These are phyloP conservation scores for Aspergillus puulaauensis DNA, from an alignment of 2,329 filamentous ascomycete species.

Conservation along the genomic window DNA sequence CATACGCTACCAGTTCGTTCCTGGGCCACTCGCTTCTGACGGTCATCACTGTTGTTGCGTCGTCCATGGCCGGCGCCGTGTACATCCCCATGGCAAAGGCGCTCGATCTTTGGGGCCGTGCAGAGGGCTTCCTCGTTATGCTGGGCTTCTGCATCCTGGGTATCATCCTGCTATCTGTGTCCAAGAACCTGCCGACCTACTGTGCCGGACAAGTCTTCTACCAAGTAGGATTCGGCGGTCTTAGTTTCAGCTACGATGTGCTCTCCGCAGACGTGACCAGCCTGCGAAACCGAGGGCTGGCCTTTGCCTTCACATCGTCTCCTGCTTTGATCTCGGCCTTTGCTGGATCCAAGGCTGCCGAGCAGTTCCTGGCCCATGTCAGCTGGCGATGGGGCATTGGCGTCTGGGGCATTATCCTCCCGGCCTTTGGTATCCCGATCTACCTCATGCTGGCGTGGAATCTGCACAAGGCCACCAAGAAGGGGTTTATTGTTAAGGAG, in stretches of 20 bases:
- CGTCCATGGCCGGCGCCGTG: constrained; percentile 55
- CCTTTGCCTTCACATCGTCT: constrained; percentile 60
- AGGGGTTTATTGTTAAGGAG: constrained; percentile 49
- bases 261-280: constrained; percentile 63
- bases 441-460: constrained; percentile 55
- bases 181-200: constrained; percentile 59
- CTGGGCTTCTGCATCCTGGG: constrained; percentile 47
- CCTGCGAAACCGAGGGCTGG: constrained; percentile 60
- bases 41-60: constrained; percentile 54
- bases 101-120: constrained; percentile 62
- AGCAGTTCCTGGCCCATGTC: constrained; percentile 45
- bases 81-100: constrained; percentile 64
- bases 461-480: constrained; percentile 55
- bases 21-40: constrained; percentile 53
- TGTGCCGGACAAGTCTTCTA: constrained; percentile 63
- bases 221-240: constrained; percentile 55
- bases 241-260: constrained; percentile 58
- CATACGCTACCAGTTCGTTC: constrained; percentile 53
- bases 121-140: constrained; percentile 57
- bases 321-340: constrained; percentile 65
- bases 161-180: constrained; percentile 62
- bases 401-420: constrained; percentile 60
- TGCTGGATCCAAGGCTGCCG: constrained; percentile 54
- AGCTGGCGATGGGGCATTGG: constrained; percentile 67
- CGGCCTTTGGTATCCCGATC: constrained; percentile 57